Evolutionary conservation across 805 yeast species (phyloP).

Genomic region (Metschnikowia chrysomelidarum): DNA sequence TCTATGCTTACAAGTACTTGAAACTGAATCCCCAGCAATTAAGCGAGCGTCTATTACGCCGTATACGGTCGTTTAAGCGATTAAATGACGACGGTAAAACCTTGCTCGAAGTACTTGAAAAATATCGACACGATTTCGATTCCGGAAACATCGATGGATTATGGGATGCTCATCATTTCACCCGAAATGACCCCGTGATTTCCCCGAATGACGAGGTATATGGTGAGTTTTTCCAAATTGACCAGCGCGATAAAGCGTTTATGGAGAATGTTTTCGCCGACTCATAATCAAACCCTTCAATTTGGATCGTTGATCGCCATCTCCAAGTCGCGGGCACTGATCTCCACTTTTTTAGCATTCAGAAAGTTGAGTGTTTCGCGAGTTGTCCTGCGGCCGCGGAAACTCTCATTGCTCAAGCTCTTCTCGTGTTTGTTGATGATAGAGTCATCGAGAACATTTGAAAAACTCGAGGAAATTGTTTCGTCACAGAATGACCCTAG

Average conservation of each 20-base stretch:
- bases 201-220: constrained; percentile 20
- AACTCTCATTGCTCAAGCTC: constrained; percentile 16
- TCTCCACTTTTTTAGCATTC: constrained; percentile 30
- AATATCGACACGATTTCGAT: neutral
- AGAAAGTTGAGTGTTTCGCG: constrained; percentile 11
- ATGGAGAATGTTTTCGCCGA: constrained; percentile 1
- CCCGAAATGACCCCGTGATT: constrained; percentile 1
- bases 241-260: constrained; percentile 20
- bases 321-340: constrained; percentile 37
- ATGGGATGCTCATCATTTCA: constrained; percentile 7
- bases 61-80: constrained; percentile 4
- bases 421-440: constrained; percentile 20
- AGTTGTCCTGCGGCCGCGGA: neutral
- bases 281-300: constrained; percentile 3
- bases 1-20: constrained; percentile 11
- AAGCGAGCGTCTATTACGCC: constrained; percentile 3
- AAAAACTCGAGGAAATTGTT: constrained; percentile 36
- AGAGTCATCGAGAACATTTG: constrained; percentile 32
- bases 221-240: constrained; percentile 19
- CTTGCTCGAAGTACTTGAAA: constrained; percentile 7
- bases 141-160: neutral
- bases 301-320: constrained; percentile 28
- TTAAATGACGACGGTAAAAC: constrained; percentile 7
- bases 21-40: constrained; percentile 1
- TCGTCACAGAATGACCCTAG: constrained; percentile 40